Percentiles rank a stretch among this genome's conserved stretches.
Conservation (phyloP, 495 filamentous ascomycete species). For the Penicillium maclennaniae region DNA sequence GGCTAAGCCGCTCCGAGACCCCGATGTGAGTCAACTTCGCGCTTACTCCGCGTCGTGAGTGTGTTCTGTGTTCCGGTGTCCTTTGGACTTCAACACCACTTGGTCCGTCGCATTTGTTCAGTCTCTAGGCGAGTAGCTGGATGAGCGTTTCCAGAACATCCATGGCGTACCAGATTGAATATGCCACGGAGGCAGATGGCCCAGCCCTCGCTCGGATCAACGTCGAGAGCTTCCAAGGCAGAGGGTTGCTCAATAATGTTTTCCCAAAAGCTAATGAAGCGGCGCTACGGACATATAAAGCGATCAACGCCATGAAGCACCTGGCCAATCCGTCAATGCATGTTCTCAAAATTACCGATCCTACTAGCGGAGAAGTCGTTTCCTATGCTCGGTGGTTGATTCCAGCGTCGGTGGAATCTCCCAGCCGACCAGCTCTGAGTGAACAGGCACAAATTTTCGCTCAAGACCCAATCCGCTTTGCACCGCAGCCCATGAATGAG, state of each 20-base stretch:
- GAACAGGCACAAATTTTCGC: constrained; percentile 14
- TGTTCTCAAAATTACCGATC: constrained; percentile 20
- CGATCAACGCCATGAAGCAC: constrained; percentile 21
- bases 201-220: constrained; percentile 21
- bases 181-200: constrained; percentile 21
- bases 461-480: constrained; percentile 9
- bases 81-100: too few species aligned
- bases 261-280: constrained; percentile 16
- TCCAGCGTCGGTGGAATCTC: constrained; percentile 9
- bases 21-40: neutral
- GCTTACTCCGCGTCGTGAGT: too few species aligned
- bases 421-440: constrained; percentile 10
- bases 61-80: too few species aligned
- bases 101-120: too few species aligned
- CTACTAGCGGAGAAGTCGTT: constrained; percentile 10
- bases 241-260: constrained; percentile 5
- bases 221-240: constrained; percentile 16
- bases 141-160: neutral
- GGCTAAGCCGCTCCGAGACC: neutral
- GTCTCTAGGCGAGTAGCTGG: too few species aligned
- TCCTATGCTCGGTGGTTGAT: constrained; percentile 24
- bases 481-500: constrained; percentile 23
- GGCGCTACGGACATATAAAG: constrained; percentile 14
- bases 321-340: constrained; percentile 23
- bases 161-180: constrained; percentile 18